Evolutionary conservation across 148 eudicot species (phyloP), one percentile per base, ranked within the genome.

Genomic region (Euryodendron excelsum): DNA sequence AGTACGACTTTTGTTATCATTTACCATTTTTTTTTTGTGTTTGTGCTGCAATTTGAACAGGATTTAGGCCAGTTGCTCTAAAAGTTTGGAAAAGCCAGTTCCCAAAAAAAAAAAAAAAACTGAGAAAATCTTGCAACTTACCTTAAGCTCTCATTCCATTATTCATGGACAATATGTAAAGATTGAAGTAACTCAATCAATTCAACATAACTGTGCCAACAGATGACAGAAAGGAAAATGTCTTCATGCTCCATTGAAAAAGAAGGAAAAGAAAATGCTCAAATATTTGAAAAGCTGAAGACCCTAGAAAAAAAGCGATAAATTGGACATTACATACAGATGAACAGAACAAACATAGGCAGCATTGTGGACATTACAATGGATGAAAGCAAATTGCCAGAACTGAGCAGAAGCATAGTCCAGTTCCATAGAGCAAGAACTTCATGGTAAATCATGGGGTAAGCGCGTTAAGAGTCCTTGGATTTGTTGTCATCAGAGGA

Each of bases 401-500:
- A 53, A 72, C 60, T 4, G n/a, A 45, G 30, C 20, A 18, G 11
- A 23, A 5, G 59, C 45, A 20, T n/a, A n/a, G n/a, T n/a, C 27
- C 20, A 64, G 69, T 7, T 11, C 23, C 69, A 34, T 33, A 10
- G 70, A 58, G 31, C 25, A 17, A 50, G 27, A 73, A 73, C 47
- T 37, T 36, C 66, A 5, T 52, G 27, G 18, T n/a, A 7, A n/a
- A 58, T 86, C 84, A 84, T 3, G 98, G 97, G 28, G 95, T 91
- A 37, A 80, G 77, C 39, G 79, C 93, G 37, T 87, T 84, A 2
- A n/a, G 98, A 90, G 39, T 88, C 96, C 85, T 92, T 94, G 0
- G 93, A 91, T 77, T 70, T 84, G 79, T 87, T 84, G 37, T 91
- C 97, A 23, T 95, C 94, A 10, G 94, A 89, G 3, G 94, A 91